Evolutionary conservation across 2,329 filamentous ascomycete genomes (phyloP), one percentile per base, ranked within the genome.

Genomic region (Didymella glomerata): DNA sequence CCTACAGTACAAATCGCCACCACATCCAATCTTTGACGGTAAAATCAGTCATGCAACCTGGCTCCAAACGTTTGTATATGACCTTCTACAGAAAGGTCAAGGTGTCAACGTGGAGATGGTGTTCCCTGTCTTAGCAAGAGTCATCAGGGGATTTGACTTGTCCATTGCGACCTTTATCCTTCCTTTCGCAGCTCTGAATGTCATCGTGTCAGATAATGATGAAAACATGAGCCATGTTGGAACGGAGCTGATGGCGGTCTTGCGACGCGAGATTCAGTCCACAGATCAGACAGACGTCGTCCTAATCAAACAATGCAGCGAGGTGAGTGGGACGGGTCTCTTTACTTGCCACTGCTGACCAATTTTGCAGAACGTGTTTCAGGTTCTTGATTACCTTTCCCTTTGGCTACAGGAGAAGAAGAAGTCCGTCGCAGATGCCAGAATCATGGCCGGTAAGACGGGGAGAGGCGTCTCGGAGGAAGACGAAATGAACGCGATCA

Each of bases 321-420:
- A 98, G 82, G 92, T 92, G 81, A 80, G 84, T 68, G 8, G 13
- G 22, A 16, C 24, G 2, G 34, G 4, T 11, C 14, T 24, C 2
- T 22, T 5, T n/a, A 16, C 27, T 6, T 18, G 9, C 22, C 20
- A 11, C 32, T 11, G 11, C 4, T 66, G 30, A 70, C 77, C 36
- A 78, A 54, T n/a, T 3, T 16, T 32, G 22, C 56, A 95, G 90
- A 92, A 90, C 56, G 89, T 97, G 2, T 99, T 99, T 75, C 87
- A 90, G 46, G 86, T 96, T 4, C 83, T 99, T 0, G 96, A 99
- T 75, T 98, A 99, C 75, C 86, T 94, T 61, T 93, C 92, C 71
- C 86, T 90, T 64, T 99, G 94, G 93, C 81, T 96, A 24, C 92
- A 97, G 68, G 86, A 89, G 53, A 96, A 92, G 86, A 86, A 75